Conservation (phyloP, 306 rosid species). For the Cajanus cajan region DNA sequence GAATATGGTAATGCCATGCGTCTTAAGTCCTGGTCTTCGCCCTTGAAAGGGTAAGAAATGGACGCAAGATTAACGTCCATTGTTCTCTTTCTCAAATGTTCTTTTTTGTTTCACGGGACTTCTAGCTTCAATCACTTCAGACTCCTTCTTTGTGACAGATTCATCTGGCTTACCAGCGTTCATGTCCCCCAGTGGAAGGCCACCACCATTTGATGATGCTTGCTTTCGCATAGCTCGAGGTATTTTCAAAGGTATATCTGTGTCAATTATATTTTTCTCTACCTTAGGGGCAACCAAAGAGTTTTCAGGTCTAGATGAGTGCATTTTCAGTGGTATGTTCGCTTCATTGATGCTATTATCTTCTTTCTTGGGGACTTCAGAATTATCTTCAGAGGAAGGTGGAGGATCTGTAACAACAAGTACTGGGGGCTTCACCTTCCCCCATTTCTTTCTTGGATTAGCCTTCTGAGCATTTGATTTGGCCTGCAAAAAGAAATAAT, state of each 20-base stretch:
- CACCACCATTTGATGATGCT: conserved; percentile 39
- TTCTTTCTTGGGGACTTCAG: conserved; percentile 37
- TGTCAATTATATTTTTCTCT: conserved; percentile 33
- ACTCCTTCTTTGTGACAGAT: conserved; percentile 48
- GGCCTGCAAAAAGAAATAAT: conserved; percentile 41
- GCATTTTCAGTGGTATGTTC: conserved; percentile 28
- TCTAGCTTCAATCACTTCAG: conserved; percentile 46
- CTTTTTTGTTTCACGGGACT: conserved; percentile 50
- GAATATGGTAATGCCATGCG: conserved; percentile 25
- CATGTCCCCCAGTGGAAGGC: conserved; percentile 63
- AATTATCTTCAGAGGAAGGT: conserved; percentile 40
- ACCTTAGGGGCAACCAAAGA: conserved; percentile 33
- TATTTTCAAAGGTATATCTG: conserved; percentile 55
- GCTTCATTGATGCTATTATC: conserved; percentile 19
- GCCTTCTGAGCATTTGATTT: conserved; percentile 67
- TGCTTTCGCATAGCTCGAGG: conserved; percentile 86
- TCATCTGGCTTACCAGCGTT: conserved; percentile 62
- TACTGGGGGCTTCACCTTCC: conserved; percentile 60
- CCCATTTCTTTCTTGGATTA: conserved; percentile 82
- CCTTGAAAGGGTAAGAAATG: background rate
- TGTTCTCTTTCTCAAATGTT: conserved; percentile 79
- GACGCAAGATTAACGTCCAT: conserved; percentile 41
- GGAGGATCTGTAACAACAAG: conserved; percentile 71
- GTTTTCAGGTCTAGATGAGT: conserved; percentile 24
- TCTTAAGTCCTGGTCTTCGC: background rate